These are phyloP conservation scores for Naganishia onofrii DNA, from an alignment of 768 basidiomycete species.

Conservation along the genomic window DNA sequence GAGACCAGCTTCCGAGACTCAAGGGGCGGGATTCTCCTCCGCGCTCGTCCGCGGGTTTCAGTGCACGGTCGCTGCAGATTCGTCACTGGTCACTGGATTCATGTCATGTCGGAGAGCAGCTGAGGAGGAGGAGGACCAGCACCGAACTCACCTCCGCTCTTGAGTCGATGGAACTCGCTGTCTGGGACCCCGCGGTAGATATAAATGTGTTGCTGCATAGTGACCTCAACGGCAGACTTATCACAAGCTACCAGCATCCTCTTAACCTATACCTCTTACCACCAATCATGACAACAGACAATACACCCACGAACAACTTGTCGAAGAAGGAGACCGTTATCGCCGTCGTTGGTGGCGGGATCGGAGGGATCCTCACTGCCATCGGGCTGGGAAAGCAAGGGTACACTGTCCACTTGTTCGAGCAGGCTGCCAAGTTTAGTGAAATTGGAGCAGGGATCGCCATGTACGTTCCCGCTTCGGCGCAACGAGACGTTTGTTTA, in stretches of 20 bases:
- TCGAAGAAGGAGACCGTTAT: constrained; percentile 21
- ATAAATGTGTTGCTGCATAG: too few relatives aligned
- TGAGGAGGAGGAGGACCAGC: too few relatives aligned
- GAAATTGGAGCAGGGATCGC: constrained; percentile 23
- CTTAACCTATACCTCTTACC: too few relatives aligned
- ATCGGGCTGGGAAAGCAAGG: constrained; percentile 35
- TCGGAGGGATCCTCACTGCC: constrained; percentile 34
- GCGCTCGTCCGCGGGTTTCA: neutral
- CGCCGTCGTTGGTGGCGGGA: constrained; percentile 38
- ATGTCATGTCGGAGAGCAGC: too few relatives aligned
- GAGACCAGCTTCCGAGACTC: neutral
- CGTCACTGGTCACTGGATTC: too few relatives aligned
- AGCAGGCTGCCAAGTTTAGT: constrained; percentile 25
- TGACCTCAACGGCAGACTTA: too few relatives aligned
- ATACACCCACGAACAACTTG: neutral
- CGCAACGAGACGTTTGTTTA: too few relatives aligned
- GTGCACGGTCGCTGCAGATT: too few relatives aligned
- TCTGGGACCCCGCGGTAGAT: too few relatives aligned
- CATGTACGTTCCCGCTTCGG: constrained; percentile 10
- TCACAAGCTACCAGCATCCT: too few relatives aligned
- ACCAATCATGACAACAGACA: neutral
- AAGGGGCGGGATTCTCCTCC: neutral
- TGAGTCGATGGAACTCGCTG: too few relatives aligned
- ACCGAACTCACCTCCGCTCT: too few relatives aligned
- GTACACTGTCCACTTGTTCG: constrained; percentile 28